A percentile compares a stretch with the other conserved stretches of the same genome.
These are phyloP conservation scores for Colletotrichum sp. DNA, from an alignment of 2,329 filamentous ascomycete genomes.

Conservation along the genomic window DNA sequence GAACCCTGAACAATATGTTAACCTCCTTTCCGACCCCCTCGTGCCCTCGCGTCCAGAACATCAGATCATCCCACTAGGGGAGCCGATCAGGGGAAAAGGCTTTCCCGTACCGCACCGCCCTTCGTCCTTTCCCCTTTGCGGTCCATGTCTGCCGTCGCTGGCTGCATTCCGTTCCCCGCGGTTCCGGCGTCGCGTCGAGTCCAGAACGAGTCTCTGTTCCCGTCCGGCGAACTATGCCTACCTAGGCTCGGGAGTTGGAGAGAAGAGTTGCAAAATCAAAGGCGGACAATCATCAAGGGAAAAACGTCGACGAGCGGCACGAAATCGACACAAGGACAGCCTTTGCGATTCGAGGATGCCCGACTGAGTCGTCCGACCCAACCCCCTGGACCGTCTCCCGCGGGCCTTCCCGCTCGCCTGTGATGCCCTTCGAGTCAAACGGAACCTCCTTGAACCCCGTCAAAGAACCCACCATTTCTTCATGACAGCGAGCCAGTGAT, in stretches of 20 bases:
- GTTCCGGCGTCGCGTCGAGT: neutral
- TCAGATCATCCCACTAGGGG: neutral
- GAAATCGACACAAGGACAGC: neutral
- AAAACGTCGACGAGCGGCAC: neutral
- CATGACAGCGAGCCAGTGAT: neutral
- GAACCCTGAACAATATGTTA: neutral
- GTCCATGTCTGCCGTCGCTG: neutral
- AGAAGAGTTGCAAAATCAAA: neutral
- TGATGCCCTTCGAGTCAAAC: neutral
- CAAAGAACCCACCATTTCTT: neutral
- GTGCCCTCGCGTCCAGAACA: neutral
- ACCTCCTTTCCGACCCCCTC: neutral
- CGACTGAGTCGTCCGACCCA: neutral
- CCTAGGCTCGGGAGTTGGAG: neutral
- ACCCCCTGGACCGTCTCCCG: neutral
- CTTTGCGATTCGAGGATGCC: neutral
- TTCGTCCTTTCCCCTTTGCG: neutral
- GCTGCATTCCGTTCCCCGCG: neutral
- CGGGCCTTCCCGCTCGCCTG: slow-evolving; percentile 12
- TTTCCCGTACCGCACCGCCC: neutral
- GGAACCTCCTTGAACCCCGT: neutral
- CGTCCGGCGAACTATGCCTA: neutral
- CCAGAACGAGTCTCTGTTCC: neutral
- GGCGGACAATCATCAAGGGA: neutral
- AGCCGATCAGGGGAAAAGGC: neutral